Evolutionary conservation across 768 basidiomycete species (phyloP), one percentile per base, ranked within the genome.

Genomic region (Sistotremastrum niveocremeum): DNA sequence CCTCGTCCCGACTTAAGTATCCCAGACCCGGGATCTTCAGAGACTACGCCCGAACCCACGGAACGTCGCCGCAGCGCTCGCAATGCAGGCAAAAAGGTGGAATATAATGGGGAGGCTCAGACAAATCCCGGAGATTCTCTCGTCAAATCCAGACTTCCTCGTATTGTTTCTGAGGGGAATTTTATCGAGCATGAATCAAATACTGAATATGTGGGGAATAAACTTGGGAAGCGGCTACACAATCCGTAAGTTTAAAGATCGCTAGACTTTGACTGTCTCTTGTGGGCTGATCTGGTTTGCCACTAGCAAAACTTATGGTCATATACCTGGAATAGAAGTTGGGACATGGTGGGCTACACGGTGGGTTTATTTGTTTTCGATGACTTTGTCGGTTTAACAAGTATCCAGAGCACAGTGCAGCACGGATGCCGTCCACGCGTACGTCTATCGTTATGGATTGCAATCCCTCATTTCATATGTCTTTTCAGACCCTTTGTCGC

Each of bases 271-370:
- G 20, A 20, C 1, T 20, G 20, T 20, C 20, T 20, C 20, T 20
- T 20, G 20, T 20, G 20, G 20, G 20, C 20, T 20, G 20, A 20
- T 20, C 20, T 20, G 20, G 20, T 20, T 20, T 20, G 20, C 20
- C 20, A 20, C 20, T 20, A 87, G 84, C 7, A 91, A 89, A 64
- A 71, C 64, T 2, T 91, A 77, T 60, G 91, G 91, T 0, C 54
- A 68, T 34, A 93, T 95, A 47, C 87, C 88, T 5, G 86, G 75
- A 2, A 61, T 94, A 12, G 68, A 70, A 29, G 77, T 90, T 10
- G 89, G 88, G 2, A 79, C 79, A 29, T 86, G 84, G 80, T 95
- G 88, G 87, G 72, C 76, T 46, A 74, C 70, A 4, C 68, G 88
- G 66, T 69, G 63, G 46, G 75, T 54, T 7, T 4, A 29, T 30